A percentile compares a stretch with the other conserved stretches of the same genome.
Evolutionary conservation across 2,329 filamentous ascomycete genomes (phyloP).

Genomic region (Colletotrichum tropicale): DNA sequence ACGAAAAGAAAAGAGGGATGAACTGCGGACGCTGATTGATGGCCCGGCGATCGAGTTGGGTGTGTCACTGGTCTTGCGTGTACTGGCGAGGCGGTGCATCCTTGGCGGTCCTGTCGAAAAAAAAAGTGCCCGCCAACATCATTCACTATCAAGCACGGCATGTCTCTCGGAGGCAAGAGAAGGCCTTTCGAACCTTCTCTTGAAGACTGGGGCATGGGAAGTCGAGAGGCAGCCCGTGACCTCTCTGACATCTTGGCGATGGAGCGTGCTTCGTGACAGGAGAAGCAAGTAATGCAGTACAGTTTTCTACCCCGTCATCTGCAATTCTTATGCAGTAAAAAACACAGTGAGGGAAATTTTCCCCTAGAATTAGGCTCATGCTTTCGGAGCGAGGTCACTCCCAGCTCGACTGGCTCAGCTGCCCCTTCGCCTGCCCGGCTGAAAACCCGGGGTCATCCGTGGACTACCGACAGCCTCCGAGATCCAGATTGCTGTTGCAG

Average conservation of each 20-base stretch:
- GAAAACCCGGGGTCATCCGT: slow-evolving; percentile 9
- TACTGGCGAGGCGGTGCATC: slow-evolving; percentile 11
- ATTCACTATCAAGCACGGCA: not conserved
- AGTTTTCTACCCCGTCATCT: not conserved
- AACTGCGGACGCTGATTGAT: not conserved
- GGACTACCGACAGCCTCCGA: not conserved
- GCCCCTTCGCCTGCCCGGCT: not conserved
- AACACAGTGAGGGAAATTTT: not conserved
- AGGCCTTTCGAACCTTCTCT: not conserved
- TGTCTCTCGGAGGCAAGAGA: not conserved
- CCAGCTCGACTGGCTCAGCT: not conserved
- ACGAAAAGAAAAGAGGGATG: slow-evolving; percentile 2
- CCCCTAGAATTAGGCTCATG: not conserved
- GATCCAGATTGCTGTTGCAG: not conserved
- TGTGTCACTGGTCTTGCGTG: slow-evolving; percentile 15
- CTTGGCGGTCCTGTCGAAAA: slow-evolving; percentile 7
- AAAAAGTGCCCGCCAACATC: not conserved
- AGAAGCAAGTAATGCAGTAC: not conserved
- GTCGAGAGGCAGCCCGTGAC: not conserved
- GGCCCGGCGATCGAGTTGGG: not conserved
- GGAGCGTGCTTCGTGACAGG: not conserved
- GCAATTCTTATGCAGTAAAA: not conserved
- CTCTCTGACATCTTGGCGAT: slow-evolving; percentile 1
- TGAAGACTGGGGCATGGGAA: not conserved
- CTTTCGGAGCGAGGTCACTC: not conserved